A percentile compares a stretch with the other conserved stretches of the same genome.
These are phyloP conservation scores for Mucor piriformis DNA, from an alignment of 371 early-diverging fungal species.

Conservation along the genomic window DNA sequence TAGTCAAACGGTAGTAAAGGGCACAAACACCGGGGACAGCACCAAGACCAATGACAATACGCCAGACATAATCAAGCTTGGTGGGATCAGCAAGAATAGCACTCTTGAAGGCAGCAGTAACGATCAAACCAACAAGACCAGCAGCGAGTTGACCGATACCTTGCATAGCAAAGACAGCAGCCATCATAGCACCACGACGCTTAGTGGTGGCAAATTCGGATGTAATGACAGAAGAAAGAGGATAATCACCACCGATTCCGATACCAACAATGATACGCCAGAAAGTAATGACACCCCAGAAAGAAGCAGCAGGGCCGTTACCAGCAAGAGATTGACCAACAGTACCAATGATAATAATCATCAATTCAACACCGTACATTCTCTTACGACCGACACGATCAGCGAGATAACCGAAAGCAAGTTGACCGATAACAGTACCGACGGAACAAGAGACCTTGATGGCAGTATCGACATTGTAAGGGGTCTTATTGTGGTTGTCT, in stretches of 20 bases:
- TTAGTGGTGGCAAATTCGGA: slow-evolving; percentile 80
- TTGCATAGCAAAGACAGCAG: slow-evolving; percentile 88
- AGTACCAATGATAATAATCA: slow-evolving; percentile 75
- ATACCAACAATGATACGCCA: slow-evolving; percentile 81
- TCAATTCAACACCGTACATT: slow-evolving; percentile 83
- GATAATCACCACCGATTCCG: slow-evolving; percentile 83
- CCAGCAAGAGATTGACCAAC: slow-evolving; percentile 74
- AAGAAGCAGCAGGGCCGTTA: slow-evolving; percentile 53
- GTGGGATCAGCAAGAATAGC: slow-evolving; percentile 55
- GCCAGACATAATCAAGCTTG: slow-evolving; percentile 79
- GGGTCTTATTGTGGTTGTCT: slow-evolving; percentile 40
- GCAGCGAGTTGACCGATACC: slow-evolving; percentile 81
- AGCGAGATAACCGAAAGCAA: slow-evolving; percentile 76
- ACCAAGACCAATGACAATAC: slow-evolving; percentile 72
- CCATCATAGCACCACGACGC: slow-evolving; percentile 82
- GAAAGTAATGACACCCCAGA: slow-evolving; percentile 70
- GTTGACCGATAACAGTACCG: slow-evolving; percentile 80
- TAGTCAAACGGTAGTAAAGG: slow-evolving; percentile 78
- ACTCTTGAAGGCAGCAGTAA: slow-evolving; percentile 58
- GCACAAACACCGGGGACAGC: slow-evolving; percentile 66
- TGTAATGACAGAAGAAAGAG: slow-evolving; percentile 78
- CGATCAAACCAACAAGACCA: slow-evolving; percentile 65
- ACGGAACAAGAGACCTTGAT: slow-evolving; percentile 76
- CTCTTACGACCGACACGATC: slow-evolving; percentile 81
- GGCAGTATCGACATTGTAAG: slow-evolving; percentile 62